These are phyloP conservation scores for Rhizopus sp. DNA, from an alignment of 371 early-diverging fungal species.

Conservation along the genomic window DNA sequence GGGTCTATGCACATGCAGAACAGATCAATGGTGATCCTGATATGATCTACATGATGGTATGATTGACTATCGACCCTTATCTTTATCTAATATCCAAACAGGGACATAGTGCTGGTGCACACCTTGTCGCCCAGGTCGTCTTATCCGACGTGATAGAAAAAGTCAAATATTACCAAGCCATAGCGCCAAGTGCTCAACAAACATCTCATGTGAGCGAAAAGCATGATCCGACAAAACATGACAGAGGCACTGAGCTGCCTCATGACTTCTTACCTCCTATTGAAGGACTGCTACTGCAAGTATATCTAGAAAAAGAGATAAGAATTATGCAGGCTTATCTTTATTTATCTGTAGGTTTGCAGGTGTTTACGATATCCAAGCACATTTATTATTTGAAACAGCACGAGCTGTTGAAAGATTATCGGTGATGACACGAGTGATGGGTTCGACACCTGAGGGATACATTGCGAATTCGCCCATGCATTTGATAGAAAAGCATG, in stretches of 20 bases:
- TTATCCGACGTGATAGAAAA: conserved; percentile 40
- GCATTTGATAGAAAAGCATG: conserved; percentile 29
- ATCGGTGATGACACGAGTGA: conserved; percentile 72
- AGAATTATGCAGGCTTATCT: neutral
- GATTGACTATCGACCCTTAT: neutral
- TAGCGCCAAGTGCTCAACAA: neutral
- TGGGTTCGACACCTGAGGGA: conserved; percentile 50
- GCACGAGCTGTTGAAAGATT: conserved; percentile 71
- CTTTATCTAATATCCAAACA: conserved; percentile 12
- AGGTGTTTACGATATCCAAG: conserved; percentile 70
- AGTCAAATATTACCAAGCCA: conserved; percentile 25
- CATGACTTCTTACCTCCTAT: conserved; percentile 50
- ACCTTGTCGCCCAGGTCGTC: conserved; percentile 43
- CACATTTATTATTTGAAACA: conserved; percentile 65
- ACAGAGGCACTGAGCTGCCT: conserved; percentile 3
- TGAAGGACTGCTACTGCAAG: conserved; percentile 57
- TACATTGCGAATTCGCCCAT: conserved; percentile 42
- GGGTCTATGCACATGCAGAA: conserved; percentile 56
- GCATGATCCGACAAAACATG: conserved; percentile 21
- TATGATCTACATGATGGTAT: conserved; percentile 64
- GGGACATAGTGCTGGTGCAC: conserved; percentile 63
- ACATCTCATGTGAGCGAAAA: conserved; percentile 16
- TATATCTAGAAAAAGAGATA: neutral
- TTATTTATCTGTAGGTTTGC: conserved; percentile 27
- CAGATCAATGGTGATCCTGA: conserved; percentile 53